Percentiles rank a stretch among this genome's conserved stretches.
These are phyloP conservation scores for Mycena maculata DNA, from an alignment of 768 basidiomycete genomes.

Conservation along the genomic window DNA sequence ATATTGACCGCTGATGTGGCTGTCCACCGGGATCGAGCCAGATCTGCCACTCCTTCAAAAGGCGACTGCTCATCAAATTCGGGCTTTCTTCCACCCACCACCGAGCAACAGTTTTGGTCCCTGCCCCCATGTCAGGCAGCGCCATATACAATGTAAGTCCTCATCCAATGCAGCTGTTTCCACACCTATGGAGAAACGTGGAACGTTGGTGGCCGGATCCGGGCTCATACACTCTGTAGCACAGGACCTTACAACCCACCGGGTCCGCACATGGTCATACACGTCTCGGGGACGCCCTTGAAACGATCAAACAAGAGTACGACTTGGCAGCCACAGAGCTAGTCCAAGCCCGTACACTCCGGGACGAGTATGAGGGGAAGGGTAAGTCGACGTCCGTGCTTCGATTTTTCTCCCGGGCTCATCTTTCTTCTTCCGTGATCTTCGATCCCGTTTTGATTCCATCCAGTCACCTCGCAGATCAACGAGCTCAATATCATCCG, in stretches of 20 bases:
- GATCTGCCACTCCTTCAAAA: background rate
- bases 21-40: background rate
- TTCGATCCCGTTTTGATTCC: constrained; percentile 21
- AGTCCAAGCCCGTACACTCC: constrained; percentile 73
- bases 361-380: constrained; percentile 92
- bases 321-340: constrained; percentile 79
- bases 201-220: too few species aligned
- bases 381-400: constrained; percentile 60
- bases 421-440: background rate
- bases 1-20: constrained; percentile 6
- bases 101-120: background rate
- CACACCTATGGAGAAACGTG: too few species aligned
- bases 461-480: constrained; percentile 81
- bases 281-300: constrained; percentile 84
- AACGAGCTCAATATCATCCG: constrained; percentile 92
- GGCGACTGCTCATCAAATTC: constrained; percentile 18
- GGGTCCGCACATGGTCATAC: constrained; percentile 52
- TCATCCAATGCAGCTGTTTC: too few species aligned
- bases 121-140: constrained; percentile 12
- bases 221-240: constrained; percentile 44
- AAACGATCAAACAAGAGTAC: constrained; percentile 86
- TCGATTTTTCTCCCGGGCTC: constrained; percentile 8
- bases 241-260: constrained; percentile 66
- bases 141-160: constrained; percentile 26
- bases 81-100: constrained; percentile 12